Evolutionary conservation across 805 yeast genomes (phyloP), one percentile per base, ranked within the genome.

Genomic region (Saturnispora dispora): DNA sequence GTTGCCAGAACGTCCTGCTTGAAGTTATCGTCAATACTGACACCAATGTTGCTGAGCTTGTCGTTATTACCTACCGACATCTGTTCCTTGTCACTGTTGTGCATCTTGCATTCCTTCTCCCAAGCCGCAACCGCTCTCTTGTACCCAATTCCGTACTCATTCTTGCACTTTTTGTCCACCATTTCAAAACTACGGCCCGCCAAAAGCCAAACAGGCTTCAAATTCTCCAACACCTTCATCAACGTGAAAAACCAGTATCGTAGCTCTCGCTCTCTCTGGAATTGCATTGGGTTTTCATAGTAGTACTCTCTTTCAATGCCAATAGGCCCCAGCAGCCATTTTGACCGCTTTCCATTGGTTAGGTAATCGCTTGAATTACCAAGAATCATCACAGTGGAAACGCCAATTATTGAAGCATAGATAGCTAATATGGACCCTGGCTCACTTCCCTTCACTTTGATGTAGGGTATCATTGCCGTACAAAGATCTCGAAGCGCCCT

Each of bases 371-470:
- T 20, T 23, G 51, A 42, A 28, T 48, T 42, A 13, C 51, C 51
- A 13, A 48, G 27, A 6, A 43, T 27, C 47, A 48, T 43, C 30
- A 43, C 47, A 6, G 47, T 48, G 3, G 51, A 48, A 27, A 48
- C 41, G 3, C 51, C 51, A 43, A 48, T 48, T 17, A 48, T 25
- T 5, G 51, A 67, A 50, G 77, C 70, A 57, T 76, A 76, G 3
- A 76, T 73, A 41, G 75, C 71, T 55, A 75, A 69, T 3, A 75
- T 69, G 1, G 80, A 75, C 3, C 72, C 71, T 44, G 71, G 62
- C 27, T 68, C 60, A 27, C 64, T 67, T 2, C 77, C 76, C 55
- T 74, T 77, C 1, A 63, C 62, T 15, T 54, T 55, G 45, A 65
- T 60, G 56, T 75, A 76, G 37, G 66, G 58, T 25, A 61, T 60